Percentiles rank a stretch among this genome's conserved stretches.
phyloP scores from a whole-genome alignment of 805 yeast species.

The Groenewaldozyma tartarivorans region DNA sequence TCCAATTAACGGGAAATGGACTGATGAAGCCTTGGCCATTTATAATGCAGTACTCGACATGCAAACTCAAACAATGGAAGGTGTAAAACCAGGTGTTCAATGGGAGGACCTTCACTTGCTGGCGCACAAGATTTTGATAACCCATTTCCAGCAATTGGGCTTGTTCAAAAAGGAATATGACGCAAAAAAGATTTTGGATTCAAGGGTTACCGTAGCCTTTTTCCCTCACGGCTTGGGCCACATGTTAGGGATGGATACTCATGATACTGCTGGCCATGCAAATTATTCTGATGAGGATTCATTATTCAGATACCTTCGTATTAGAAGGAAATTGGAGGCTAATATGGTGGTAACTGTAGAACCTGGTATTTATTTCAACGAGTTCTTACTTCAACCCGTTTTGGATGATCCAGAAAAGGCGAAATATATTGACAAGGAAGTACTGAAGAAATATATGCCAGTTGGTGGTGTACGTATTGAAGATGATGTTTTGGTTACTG shows the following conservation, averaged over 20 bases:
- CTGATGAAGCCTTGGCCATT: conserved; percentile 74
- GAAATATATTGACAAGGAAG: conserved; percentile 53
- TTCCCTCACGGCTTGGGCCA: conserved; percentile 97
- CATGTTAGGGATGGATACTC: conserved; percentile 88
- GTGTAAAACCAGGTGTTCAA: conserved; percentile 66
- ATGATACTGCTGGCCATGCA: conserved; percentile 87
- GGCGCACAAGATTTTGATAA: conserved; percentile 71
- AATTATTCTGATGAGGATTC: conserved; percentile 80
- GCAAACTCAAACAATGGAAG: conserved; percentile 65
- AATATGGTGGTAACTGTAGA: conserved; percentile 91
- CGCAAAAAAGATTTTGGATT: conserved; percentile 56
- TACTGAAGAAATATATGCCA: conserved; percentile 68
- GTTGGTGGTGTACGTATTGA: conserved; percentile 98
- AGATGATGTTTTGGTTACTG: conserved; percentile 79
- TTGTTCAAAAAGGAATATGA: conserved; percentile 47
- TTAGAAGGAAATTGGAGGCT: conserved; percentile 59
- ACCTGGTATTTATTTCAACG: conserved; percentile 90
- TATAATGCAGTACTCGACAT: conserved; percentile 72
- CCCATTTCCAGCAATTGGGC: conserved; percentile 63
- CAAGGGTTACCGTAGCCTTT: conserved; percentile 67
- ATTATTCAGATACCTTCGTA: conserved; percentile 63
- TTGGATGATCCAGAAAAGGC: conserved; percentile 35
- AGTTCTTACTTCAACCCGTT: conserved; percentile 62
- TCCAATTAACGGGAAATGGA: conserved; percentile 87
- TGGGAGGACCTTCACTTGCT: conserved; percentile 83